Conservation (phyloP, 2,329 filamentous ascomycete genomes). For the Fusarium subtropicale region DNA sequence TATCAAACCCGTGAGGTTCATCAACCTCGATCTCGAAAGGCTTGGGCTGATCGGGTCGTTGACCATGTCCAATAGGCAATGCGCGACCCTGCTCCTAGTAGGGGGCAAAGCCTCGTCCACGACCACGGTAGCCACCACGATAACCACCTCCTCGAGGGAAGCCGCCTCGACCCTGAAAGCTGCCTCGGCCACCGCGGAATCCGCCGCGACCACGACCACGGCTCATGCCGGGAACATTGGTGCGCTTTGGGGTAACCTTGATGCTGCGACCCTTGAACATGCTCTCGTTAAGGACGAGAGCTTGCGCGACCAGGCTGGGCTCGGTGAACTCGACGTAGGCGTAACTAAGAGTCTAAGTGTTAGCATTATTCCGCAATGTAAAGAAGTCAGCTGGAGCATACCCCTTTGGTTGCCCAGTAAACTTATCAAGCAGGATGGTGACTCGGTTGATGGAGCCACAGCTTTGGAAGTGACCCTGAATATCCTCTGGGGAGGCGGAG, state of each 20-base stretch:
- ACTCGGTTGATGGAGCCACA: conserved; percentile 98
- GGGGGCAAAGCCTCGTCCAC: conserved; percentile 72
- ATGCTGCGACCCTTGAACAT: conserved; percentile 94
- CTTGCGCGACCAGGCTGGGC: conserved; percentile 90
- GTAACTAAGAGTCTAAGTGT: conserved; percentile 71
- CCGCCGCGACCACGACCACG: conserved; percentile 69
- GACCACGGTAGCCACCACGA: conserved; percentile 74
- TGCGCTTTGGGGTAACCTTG: conserved; percentile 95
- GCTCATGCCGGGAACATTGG: conserved; percentile 94
- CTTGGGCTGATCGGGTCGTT: conserved; percentile 34
- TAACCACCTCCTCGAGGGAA: conserved; percentile 65
- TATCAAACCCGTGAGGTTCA: conserved; percentile 36
- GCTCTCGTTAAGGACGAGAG: conserved; percentile 95
- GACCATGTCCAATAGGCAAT: conserved; percentile 33
- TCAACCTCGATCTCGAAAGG: conserved; percentile 46
- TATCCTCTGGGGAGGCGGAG: conserved; percentile 92
- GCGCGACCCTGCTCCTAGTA: conserved; percentile 64
- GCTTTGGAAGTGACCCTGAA: conserved; percentile 97
- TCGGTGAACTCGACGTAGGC: conserved; percentile 99
- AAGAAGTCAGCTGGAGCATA: conserved; percentile 58
- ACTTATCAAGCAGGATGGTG: conserved; percentile 97
- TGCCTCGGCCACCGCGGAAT: conserved; percentile 60
- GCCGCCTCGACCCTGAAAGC: conserved; percentile 66
- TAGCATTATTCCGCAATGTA: conserved; percentile 17
- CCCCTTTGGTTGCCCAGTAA: conserved; percentile 99